Base-by-base conservation (phyloP, 345 rosid genomes). In the Lenwebbia sp. region DNA sequence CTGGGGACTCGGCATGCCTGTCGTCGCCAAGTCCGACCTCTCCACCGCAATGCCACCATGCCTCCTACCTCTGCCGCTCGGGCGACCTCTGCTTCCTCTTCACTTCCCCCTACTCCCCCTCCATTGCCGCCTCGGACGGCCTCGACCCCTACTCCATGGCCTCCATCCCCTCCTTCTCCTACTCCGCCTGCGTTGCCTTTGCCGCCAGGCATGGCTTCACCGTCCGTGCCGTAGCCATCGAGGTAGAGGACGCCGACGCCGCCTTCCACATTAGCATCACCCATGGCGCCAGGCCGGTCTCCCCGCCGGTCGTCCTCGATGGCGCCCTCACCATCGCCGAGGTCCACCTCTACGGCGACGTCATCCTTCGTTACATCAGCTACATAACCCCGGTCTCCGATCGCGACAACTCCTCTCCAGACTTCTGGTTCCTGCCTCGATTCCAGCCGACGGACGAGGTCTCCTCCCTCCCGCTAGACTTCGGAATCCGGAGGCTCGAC, bases 1-100 rank as follows among this genome's bases (percentile, higher is more conserved):
- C 0, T 96, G 97, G 98, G 99, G 96, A 4, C 95, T 96, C 26
- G 98, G 98, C 49, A 95, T 95, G 99, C 92, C 91, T 5, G 57
- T 95, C 84, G 81, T 92, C 82, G 96, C 95, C 33, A 96, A 95
- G 88, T 96, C 98, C 8, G 99, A 95, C 85, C 96, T 96, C 56
- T 96, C 98, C 89, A 95, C 99, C n/a, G 98, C 1, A 96, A 96
- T 89, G 65, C 78, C 62, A 90, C 92, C 99, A 96, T 70, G 97
- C 98, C 21, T 96, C 98, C 23, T 95, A 95, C 85, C 94, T 95
- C 60, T 90, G 92, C 41, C 94, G 95, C 87, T 96, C 99, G 76
- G 98, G 97, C 55, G 92, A 94, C 86, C 93, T 96, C 41, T 84
- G 91, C 82, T 96, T 95, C 87, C 94, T 95, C 86, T 95, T 96